Evolutionary conservation across 2,329 filamentous ascomycete genomes (phyloP), one percentile per base, ranked within the genome.

Genomic region (Purpureocillium lavendulum): DNA sequence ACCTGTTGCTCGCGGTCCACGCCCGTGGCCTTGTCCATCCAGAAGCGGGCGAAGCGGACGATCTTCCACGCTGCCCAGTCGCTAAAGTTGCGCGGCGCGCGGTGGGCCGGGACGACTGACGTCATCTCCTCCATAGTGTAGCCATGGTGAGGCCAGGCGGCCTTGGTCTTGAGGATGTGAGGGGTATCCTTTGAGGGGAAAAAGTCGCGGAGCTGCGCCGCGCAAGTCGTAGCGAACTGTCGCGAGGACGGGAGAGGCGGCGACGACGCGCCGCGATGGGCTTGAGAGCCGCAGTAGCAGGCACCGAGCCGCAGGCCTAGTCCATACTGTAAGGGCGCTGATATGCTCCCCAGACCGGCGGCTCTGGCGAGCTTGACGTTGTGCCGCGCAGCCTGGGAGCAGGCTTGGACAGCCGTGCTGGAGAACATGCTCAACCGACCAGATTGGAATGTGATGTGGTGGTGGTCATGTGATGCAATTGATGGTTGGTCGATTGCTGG

Each of bases 111-210:
- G 34, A 71, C 68, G 36, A 97, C 76, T 14, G 62, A 62, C 17
- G 75, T 68, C 84, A 97, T 92, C 58, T 96, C 82, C 45, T 84
- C 71, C 54, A 84, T 73, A 18, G 83, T 85, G 60, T 86, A 94
- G 44, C 80, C 73, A 44, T 80, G 80, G 54, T 85, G 82, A 26
- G 73, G 72, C 82, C 83, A 88, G 45, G 81, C 74, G 6, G 82
- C 68, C 13, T 72, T 71, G 1, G 82, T 83, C 42, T 68, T 69
- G 32, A 74, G 69, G 54, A 86, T 83, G 41, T 73, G 67, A 15
- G 71, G 63, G 3, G 77, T 80, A 50, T 80, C 72, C 50, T 73
- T 74, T 45, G 62, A 57, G 18, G 81, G 80, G 50, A 84, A 84
- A 60, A 80, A 77, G 49, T 77, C 73, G n/a, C 63, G 65, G 34